A percentile compares a stretch with the other conserved stretches of the same genome.
phyloP scores from a whole-genome alignment of 441 rosid species.

The Aquilaria agallochum region DNA sequence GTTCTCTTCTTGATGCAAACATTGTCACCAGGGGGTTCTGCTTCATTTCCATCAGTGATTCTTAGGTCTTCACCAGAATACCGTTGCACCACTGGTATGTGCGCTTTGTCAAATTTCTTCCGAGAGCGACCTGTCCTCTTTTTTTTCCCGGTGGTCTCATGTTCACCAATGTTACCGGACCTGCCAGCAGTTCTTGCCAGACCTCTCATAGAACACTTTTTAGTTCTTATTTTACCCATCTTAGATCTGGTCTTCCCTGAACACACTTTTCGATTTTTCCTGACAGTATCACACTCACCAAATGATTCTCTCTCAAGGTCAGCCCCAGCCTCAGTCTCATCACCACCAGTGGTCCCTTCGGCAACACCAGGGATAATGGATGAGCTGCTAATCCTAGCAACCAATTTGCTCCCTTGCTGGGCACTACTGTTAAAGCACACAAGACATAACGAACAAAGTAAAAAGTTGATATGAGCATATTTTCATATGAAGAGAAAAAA shows the following conservation, averaged over 20 bases:
- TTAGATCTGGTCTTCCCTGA: slow-evolving; percentile 18
- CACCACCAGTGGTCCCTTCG: background rate
- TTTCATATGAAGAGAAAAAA: slow-evolving; percentile 20
- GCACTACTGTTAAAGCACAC: slow-evolving; percentile 2
- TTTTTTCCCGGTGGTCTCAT: too few species aligned
- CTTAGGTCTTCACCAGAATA: too few species aligned
- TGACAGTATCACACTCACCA: too few species aligned
- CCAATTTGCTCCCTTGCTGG: slow-evolving; percentile 20
- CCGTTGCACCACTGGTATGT: background rate
- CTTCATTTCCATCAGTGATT: too few species aligned
- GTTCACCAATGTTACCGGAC: background rate
- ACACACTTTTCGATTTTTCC: background rate
- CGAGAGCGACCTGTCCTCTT: too few species aligned
- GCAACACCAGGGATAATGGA: background rate
- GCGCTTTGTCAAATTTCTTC: background rate
- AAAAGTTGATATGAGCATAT: background rate
- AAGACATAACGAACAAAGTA: too few species aligned
- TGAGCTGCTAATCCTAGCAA: background rate
- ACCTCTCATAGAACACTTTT: slow-evolving; percentile 15
- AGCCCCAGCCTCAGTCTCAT: too few species aligned
- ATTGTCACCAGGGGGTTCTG: too few species aligned
- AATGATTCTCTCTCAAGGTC: too few species aligned
- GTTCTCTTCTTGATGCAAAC: too few species aligned
- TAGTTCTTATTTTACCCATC: slow-evolving; percentile 17
- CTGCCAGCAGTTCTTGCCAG: slow-evolving; percentile 8